Evolutionary conservation across 1,284 basidiomycete genomes (phyloP).

Genomic region (Ustilago sp.): DNA sequence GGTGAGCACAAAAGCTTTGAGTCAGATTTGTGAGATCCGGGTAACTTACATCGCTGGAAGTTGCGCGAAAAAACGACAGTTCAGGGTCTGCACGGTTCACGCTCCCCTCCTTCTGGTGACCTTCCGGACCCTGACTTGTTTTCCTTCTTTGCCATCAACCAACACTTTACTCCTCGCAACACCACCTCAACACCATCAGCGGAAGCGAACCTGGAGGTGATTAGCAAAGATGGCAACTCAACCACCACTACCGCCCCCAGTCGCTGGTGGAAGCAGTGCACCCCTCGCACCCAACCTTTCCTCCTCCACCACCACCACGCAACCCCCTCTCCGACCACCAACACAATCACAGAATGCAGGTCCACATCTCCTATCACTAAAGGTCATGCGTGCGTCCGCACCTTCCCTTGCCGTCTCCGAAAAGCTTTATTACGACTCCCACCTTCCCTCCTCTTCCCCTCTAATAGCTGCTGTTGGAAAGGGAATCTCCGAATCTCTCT

Average conservation of each 20-base stretch:
- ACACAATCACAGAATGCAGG: constrained; percentile 16
- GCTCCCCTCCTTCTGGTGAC: not conserved
- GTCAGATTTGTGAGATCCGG: not conserved
- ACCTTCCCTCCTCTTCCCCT: not conserved
- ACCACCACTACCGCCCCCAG: not conserved
- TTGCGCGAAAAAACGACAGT: not conserved
- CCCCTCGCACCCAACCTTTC: constrained; percentile 8
- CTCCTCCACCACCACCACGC: constrained; percentile 1
- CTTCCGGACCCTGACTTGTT: not conserved
- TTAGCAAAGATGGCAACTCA: not conserved
- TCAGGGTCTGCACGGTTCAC: constrained; percentile 22
- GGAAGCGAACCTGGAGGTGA: not conserved
- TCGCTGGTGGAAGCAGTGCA: not conserved
- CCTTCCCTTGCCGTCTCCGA: constrained; percentile 43
- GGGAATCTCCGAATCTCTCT: constrained; percentile 6
- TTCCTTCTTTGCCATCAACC: not conserved
- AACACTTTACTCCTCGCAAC: not conserved
- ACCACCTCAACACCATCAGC: not conserved
- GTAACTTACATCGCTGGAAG: not conserved
- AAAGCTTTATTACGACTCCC: constrained; percentile 43
- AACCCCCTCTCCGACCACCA: not conserved
- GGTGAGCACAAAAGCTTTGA: not conserved
- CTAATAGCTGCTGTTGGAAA: constrained; percentile 14
- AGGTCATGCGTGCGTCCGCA: constrained; percentile 58
- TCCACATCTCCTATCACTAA: constrained; percentile 57